Percentiles rank a stretch among this genome's conserved stretches.
Conservation (phyloP, 2,329 filamentous ascomycete genomes). For the Tolypocladium cylindrosporum region DNA sequence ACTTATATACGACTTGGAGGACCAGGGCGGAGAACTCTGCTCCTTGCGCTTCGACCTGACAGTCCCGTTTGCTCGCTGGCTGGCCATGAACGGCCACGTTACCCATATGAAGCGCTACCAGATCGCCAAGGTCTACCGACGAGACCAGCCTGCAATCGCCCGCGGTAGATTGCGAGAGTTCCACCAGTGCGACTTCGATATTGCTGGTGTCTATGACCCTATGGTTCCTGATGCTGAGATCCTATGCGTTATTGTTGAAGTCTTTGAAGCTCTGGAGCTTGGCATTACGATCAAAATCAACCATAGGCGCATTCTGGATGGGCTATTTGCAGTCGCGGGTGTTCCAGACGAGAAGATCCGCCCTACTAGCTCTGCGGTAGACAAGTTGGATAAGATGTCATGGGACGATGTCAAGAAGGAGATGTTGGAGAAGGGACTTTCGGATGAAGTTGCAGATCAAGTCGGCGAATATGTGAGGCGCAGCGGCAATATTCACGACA, state of each 20-base stretch:
- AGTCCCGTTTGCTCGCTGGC: constrained; percentile 2
- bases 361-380: constrained; percentile 83
- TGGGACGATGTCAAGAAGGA: constrained; percentile 86
- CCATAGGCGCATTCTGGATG: constrained; percentile 88
- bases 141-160: constrained; percentile 53
- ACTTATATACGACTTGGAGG: constrained; percentile 80
- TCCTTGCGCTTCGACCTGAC: constrained; percentile 2
- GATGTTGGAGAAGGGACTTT: constrained; percentile 86
- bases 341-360: constrained; percentile 81
- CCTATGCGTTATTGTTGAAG: constrained; percentile 71
- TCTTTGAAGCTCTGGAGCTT: constrained; percentile 68
- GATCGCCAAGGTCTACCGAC: constrained; percentile 70
- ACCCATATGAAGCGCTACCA: constrained; percentile 88
- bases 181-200: constrained; percentile 95
- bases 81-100: constrained; percentile 71
- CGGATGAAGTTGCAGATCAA: constrained; percentile 66
- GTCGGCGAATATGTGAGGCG: constrained; percentile 77
- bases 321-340: constrained; percentile 83
- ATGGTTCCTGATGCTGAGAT: constrained; percentile 93
- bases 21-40: constrained; percentile 65
- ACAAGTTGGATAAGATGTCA: constrained; percentile 88
- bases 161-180: constrained; percentile 93
- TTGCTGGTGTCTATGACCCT: constrained; percentile 75
- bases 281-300: constrained; percentile 86
- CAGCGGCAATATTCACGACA: constrained; percentile 59